Conservation (phyloP, 805 yeast genomes). For the Candida morakotiae region DNA sequence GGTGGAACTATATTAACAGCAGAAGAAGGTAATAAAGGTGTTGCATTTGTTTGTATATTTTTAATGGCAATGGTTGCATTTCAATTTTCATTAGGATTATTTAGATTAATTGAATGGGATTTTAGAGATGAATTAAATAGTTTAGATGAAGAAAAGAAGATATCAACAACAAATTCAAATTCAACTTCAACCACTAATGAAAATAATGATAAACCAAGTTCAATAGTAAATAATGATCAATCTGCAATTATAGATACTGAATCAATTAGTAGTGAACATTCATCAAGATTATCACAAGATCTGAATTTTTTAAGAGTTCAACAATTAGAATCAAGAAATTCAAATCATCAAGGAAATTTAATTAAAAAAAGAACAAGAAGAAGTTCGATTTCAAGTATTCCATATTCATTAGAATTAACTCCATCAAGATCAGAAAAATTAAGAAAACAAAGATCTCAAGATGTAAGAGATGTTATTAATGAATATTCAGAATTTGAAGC, state of each 20-base stretch:
- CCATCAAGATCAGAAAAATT: constrained; percentile 21
- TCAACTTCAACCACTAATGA: neutral
- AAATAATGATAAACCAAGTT: neutral
- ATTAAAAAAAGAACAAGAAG: neutral
- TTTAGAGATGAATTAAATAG: constrained; percentile 41
- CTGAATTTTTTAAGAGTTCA: constrained; percentile 15
- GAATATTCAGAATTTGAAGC: constrained; percentile 46
- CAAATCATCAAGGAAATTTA: constrained; percentile 8
- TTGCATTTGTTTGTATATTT: constrained; percentile 79
- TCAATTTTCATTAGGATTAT: constrained; percentile 75
- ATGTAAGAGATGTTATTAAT: constrained; percentile 35
- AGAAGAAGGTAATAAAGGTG: constrained; percentile 67
- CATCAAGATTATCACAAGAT: constrained; percentile 13
- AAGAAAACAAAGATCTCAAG: constrained; percentile 26
- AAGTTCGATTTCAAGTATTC: constrained; percentile 4
- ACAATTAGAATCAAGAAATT: constrained; percentile 7
- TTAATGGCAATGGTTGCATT: constrained; percentile 62
- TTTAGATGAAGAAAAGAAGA: constrained; percentile 8
- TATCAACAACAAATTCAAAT: neutral
- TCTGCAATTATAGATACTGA: neutral
- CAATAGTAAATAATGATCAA: neutral
- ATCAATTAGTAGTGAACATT: constrained; percentile 1
- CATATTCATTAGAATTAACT: constrained; percentile 10
- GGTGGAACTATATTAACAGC: constrained; percentile 52
- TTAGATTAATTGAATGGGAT: constrained; percentile 66